Base-by-base conservation (phyloP, 2,329 filamentous ascomycete genomes). In the Cladorrhinum sp. region DNA sequence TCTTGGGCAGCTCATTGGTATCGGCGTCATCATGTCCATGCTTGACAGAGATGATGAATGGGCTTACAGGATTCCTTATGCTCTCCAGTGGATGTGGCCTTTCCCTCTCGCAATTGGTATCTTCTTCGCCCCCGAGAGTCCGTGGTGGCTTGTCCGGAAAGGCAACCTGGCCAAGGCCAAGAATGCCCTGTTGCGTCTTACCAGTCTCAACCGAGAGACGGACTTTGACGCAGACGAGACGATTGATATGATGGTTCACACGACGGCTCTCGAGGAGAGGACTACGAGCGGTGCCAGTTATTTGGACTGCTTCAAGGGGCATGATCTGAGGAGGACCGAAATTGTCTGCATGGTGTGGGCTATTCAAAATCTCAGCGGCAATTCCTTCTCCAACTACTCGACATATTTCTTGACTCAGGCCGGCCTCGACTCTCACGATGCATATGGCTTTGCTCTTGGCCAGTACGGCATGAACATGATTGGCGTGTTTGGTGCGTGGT, bases 221-320 rank as follows among this genome's bases (percentile, higher is more conserved):
- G 83, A 88, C 62, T 93, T 95, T 68, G 85, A 96, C 69, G 84
- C 89, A 10, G 89, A 96, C 64, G 91, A 95, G 75, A 95, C 91
- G 0, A 81, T 96, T 55, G 87, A 90, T 68, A 96, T 96, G 91
- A 96, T 96, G 90, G 86, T 92, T 1, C 91, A 96, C 71, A 96
- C 92, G 0, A 93, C 90, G 0, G 88, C 89, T 0, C 78, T 96
- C 10, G 92, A 96, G 73, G 82, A 90, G 70, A 82, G 84, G 74
- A 89, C 92, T 57, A 92, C 90, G 3, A 77, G 78, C 6, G 91
- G 91, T 28, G 85, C 90, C 5, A 86, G 81, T 57, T 96, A 95
- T 73, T 75, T 84, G 68, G 92, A 96, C 73, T 96, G 92, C 76
- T 96, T 96, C 82, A 87, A 82, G 72, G 91, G 92, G 10, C 83